phyloP scores from a whole-genome alignment of 2,329 filamentous ascomycete genomes.

The Teratosphaeria zuluensis region DNA sequence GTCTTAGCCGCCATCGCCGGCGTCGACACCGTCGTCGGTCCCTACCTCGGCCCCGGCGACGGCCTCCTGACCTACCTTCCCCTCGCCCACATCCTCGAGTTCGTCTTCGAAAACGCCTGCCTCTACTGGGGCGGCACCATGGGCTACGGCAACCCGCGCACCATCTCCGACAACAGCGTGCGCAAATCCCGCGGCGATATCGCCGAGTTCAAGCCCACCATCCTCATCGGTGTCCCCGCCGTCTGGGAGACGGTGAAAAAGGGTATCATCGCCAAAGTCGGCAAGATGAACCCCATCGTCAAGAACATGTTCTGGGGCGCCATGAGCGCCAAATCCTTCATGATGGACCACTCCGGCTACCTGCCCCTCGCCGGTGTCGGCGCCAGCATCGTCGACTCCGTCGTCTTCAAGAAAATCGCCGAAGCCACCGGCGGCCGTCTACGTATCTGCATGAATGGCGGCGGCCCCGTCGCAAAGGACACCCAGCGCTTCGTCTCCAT shows the following conservation, averaged over 20 bases:
- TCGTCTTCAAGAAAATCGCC: conserved; percentile 89
- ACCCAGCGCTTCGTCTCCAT: conserved; percentile 88
- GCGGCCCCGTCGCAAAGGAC: conserved; percentile 77
- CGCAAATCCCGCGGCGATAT: conserved; percentile 90
- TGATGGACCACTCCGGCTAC: conserved; percentile 40
- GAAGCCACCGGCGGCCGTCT: conserved; percentile 80
- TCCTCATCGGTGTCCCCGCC: conserved; percentile 89
- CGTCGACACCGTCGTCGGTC: conserved; percentile 65
- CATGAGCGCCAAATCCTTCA: conserved; percentile 50
- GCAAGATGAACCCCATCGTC: conserved; percentile 58
- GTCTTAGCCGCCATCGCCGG: conserved; percentile 77
- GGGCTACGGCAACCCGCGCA: conserved; percentile 86
- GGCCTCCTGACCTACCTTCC: conserved; percentile 83
- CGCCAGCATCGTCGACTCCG: conserved; percentile 60
- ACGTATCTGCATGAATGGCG: conserved; percentile 87
- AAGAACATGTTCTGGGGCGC: conserved; percentile 70
- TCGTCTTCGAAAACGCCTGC: conserved; percentile 86
- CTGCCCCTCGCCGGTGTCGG: conserved; percentile 43
- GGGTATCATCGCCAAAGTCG: conserved; percentile 74
- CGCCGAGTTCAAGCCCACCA: conserved; percentile 77
- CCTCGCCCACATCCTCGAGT: conserved; percentile 91
- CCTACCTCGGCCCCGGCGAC: conserved; percentile 68
- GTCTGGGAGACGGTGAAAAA: conserved; percentile 98
- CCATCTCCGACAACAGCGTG: conserved; percentile 75
- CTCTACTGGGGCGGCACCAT: conserved; percentile 84